phyloP scores from a whole-genome alignment of 345 rosid species.

The Chamaenerion angustifolium region DNA sequence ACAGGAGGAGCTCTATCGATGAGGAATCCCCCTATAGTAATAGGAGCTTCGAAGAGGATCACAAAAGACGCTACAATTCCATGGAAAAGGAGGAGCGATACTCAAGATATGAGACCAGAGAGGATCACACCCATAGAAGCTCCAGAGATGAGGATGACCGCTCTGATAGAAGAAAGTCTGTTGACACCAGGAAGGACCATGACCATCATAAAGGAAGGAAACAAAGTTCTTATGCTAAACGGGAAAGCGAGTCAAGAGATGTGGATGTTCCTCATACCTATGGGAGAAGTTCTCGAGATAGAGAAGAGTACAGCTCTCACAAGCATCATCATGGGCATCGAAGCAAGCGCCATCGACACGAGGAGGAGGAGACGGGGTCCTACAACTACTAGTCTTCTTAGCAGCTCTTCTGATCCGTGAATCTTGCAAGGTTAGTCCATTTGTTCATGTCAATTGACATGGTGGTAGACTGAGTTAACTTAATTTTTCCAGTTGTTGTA shows the following conservation, averaged over 20 bases:
- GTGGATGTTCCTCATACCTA: too few relatives aligned
- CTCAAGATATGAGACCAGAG: constrained; percentile 17
- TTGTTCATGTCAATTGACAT: too few relatives aligned
- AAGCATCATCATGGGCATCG: neutral
- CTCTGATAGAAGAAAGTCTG: constrained; percentile 18
- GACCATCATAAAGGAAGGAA: constrained; percentile 1
- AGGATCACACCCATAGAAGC: constrained; percentile 13
- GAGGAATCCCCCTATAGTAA: constrained; percentile 18
- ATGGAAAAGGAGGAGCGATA: constrained; percentile 16
- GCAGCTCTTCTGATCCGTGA: too few relatives aligned
- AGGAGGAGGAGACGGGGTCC: neutral
- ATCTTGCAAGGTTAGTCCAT: too few relatives aligned
- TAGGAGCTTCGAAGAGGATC: constrained; percentile 9
- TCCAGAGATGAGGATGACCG: constrained; percentile 15
- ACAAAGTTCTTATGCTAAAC: neutral
- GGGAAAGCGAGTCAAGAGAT: neutral
- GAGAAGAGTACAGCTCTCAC: too few relatives aligned
- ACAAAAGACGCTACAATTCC: neutral
- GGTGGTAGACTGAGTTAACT: too few relatives aligned
- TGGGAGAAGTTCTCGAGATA: too few relatives aligned
- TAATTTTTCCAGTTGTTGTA: too few relatives aligned
- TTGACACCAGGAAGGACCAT: constrained; percentile 10
- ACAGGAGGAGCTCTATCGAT: constrained; percentile 20
- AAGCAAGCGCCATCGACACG: constrained; percentile 4
- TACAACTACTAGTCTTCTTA: too few relatives aligned